These are phyloP conservation scores for Penicillium robsamsonii DNA, from an alignment of 495 filamentous ascomycete genomes.

Conservation along the genomic window DNA sequence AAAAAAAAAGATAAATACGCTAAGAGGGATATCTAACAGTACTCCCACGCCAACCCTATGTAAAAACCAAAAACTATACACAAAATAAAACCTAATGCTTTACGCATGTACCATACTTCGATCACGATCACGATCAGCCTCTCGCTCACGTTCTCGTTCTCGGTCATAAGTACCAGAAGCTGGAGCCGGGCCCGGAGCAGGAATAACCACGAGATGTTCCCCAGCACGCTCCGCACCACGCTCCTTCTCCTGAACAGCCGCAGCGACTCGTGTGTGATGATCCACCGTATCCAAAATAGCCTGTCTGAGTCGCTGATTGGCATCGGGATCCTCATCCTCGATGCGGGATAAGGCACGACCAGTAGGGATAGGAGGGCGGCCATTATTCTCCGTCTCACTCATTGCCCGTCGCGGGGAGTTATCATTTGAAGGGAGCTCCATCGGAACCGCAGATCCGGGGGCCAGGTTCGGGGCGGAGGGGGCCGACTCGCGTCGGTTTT, in stretches of 20 bases:
- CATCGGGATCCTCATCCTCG: slow-evolving; percentile 46
- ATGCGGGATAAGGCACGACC: slow-evolving; percentile 12
- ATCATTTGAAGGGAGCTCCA: slow-evolving; percentile 16
- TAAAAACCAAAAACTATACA: slow-evolving; percentile 12
- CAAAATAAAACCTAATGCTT: background rate
- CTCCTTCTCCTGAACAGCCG: slow-evolving; percentile 36
- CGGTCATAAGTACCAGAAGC: slow-evolving; percentile 4
- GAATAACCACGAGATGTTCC: background rate
- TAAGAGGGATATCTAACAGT: slow-evolving; percentile 19
- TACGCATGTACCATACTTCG: slow-evolving; percentile 23
- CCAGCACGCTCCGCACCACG: slow-evolving; percentile 22
- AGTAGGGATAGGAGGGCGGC: slow-evolving; percentile 17
- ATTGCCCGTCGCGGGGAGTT: slow-evolving; percentile 42
- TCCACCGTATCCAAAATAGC: slow-evolving; percentile 48
- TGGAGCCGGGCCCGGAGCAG: background rate
- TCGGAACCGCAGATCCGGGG: slow-evolving; percentile 14
- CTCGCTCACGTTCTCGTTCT: slow-evolving; percentile 16
- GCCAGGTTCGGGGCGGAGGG: slow-evolving; percentile 23
- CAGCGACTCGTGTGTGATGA: slow-evolving; percentile 39
- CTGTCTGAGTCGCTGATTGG: slow-evolving; percentile 47
- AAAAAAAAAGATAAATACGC: background rate
- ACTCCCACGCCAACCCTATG: slow-evolving; percentile 16
- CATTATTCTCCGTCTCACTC: slow-evolving; percentile 40
- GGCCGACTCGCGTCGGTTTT: slow-evolving; percentile 35
- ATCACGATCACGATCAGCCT: slow-evolving; percentile 33